Evolutionary conservation across 441 rosid genomes (phyloP).

Genomic region (Geranium incanum): DNA sequence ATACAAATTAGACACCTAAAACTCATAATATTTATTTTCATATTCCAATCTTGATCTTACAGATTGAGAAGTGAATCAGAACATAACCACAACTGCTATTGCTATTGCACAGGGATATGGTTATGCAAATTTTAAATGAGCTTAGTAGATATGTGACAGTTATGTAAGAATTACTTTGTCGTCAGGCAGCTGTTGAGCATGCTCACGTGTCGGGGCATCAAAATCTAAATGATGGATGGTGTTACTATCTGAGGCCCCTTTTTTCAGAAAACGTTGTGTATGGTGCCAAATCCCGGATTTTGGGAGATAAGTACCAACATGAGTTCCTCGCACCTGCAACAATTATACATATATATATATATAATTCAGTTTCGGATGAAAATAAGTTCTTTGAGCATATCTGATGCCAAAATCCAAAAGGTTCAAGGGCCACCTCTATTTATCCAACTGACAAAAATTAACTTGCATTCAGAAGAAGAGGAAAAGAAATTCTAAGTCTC

Average conservation of each 20-base stretch:
- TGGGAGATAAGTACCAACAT: conserved; percentile 92
- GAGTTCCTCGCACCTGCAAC: conserved; percentile 80
- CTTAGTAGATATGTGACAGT: background rate
- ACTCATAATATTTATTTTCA: background rate
- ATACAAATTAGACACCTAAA: background rate
- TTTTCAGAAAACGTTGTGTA: conserved; percentile 77
- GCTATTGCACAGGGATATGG: conserved; percentile 12
- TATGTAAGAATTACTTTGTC: conserved; percentile 54
- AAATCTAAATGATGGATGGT: conserved; percentile 87
- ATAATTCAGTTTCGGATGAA: conserved; percentile 13
- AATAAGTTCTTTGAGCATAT: background rate
- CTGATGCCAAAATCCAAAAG: background rate
- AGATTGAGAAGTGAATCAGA: background rate
- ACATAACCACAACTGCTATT: background rate
- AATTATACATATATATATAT: conserved; percentile 11
- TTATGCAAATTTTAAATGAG: background rate
- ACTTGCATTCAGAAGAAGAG: background rate
- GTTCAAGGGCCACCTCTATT: background rate
- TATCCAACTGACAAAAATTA: background rate
- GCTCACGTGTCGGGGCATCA: conserved; percentile 98
- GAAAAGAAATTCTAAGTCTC: background rate
- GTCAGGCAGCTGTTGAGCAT: conserved; percentile 67
- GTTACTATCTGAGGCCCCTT: conserved; percentile 44
- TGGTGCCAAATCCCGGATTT: conserved; percentile 94
- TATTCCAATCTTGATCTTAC: background rate